A percentile compares a stretch with the other conserved stretches of the same genome.
Evolutionary conservation across 2,329 filamentous ascomycete species (phyloP).

Genomic region (Neofusicoccum parvum): DNA sequence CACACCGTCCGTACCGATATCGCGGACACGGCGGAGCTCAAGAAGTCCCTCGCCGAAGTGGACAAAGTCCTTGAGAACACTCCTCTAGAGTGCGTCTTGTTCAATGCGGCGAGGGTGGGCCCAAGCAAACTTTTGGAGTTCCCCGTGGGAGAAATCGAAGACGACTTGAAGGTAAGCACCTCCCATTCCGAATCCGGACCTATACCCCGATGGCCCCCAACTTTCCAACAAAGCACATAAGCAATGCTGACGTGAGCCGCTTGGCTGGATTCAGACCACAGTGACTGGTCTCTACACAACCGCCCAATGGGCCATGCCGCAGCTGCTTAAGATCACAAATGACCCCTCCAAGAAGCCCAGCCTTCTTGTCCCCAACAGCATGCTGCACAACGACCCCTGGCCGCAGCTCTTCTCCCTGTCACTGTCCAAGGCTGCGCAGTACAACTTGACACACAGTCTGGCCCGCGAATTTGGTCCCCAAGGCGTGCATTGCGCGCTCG

Average conservation of each 20-base stretch:
- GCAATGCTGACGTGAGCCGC: no score
- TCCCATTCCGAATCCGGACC: no score
- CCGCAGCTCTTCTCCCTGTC: slow-evolving; percentile 53
- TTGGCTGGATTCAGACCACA: slow-evolving; percentile 40
- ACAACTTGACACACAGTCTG: slow-evolving; percentile 52
- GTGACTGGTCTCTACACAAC: slow-evolving; percentile 52
- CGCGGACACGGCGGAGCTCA: slow-evolving; percentile 42
- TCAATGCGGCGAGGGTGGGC: slow-evolving; percentile 55
- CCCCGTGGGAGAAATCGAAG: slow-evolving; percentile 48
- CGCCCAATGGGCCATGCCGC: slow-evolving; percentile 52
- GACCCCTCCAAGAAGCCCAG: slow-evolving; percentile 43
- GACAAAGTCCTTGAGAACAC: slow-evolving; percentile 41
- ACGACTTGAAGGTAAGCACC: slow-evolving; percentile 52
- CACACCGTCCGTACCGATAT: slow-evolving; percentile 51
- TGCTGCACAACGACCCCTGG: slow-evolving; percentile 51
- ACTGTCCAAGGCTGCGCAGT: slow-evolving; percentile 55
- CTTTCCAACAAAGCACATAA: no score
- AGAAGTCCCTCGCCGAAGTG: slow-evolving; percentile 43
- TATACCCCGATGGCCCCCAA: no score
- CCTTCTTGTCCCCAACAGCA: slow-evolving; percentile 53
- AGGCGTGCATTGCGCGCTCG: slow-evolving; percentile 51
- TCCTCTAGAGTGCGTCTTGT: slow-evolving; percentile 51
- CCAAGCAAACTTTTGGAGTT: slow-evolving; percentile 47
- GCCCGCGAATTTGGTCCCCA: slow-evolving; percentile 43
- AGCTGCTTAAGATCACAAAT: slow-evolving; percentile 27